Conservation (phyloP, 352 stramenopile genomes). For the Plasmopara muralis region DNA sequence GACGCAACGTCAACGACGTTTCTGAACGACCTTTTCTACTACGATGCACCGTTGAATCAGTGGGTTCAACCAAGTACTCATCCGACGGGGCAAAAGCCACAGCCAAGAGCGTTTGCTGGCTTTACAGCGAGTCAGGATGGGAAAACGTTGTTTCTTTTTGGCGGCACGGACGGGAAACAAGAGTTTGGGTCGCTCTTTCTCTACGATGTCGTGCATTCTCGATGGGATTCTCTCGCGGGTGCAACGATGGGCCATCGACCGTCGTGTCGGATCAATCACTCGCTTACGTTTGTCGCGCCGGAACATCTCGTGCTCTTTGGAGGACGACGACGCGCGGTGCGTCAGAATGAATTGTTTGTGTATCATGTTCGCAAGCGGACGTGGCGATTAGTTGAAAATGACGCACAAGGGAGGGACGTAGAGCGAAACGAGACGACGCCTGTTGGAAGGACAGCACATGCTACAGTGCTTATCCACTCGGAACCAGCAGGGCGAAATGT, state of each 20-base stretch:
- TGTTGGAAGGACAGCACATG: conserved; percentile 38
- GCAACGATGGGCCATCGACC: conserved; percentile 34
- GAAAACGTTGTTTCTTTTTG: conserved; percentile 62
- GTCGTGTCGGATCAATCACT: conserved; percentile 51
- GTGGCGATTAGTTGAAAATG: conserved; percentile 26
- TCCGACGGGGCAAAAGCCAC: conserved; percentile 27
- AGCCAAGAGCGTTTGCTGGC: conserved; percentile 41
- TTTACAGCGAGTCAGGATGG: conserved; percentile 37
- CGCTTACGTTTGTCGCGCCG: conserved; percentile 40
- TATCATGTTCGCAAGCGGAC: conserved; percentile 31
- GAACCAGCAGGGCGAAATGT: conserved; percentile 12
- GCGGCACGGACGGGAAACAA: conserved; percentile 44
- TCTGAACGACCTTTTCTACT: conserved; percentile 77
- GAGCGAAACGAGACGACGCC: conserved; percentile 7
- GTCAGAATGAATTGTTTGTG: conserved; percentile 51
- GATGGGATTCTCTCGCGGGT: conserved; percentile 47
- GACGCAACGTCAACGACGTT: conserved; percentile 37
- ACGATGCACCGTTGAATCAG: conserved; percentile 50
- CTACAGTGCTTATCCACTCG: conserved; percentile 31
- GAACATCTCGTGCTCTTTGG: conserved; percentile 59
- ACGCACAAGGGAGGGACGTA: conserved; percentile 4
- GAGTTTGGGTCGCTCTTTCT: conserved; percentile 56
- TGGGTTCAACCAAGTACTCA: conserved; percentile 35
- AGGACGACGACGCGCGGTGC: conserved; percentile 33
- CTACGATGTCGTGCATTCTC: conserved; percentile 39